Evolutionary conservation across 2,329 filamentous ascomycete genomes (phyloP).

Genomic region (Aspergillus sp.): DNA sequence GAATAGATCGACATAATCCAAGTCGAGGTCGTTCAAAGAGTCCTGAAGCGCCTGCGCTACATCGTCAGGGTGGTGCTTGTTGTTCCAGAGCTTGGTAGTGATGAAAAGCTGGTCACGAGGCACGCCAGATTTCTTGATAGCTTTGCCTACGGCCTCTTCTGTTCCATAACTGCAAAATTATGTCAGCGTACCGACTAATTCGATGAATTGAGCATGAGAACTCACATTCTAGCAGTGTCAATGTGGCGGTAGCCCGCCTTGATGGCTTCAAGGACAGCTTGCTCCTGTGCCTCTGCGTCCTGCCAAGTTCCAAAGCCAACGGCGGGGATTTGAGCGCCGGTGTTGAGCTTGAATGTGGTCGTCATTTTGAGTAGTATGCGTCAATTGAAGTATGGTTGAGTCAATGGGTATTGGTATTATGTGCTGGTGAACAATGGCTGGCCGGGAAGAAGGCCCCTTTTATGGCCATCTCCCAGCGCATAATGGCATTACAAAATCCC

Average conservation of each 20-base stretch:
- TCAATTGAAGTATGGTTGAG: background rate
- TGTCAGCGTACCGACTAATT: background rate
- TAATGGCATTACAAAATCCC: background rate
- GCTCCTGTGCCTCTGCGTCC: constrained; percentile 53
- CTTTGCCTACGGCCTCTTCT: constrained; percentile 66
- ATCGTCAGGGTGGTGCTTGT: constrained; percentile 62
- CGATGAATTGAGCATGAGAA: background rate
- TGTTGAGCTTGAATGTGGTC: constrained; percentile 50
- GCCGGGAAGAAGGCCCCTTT: background rate
- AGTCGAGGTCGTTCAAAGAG: constrained; percentile 62
- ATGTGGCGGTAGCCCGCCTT: constrained; percentile 59
- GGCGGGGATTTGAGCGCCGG: constrained; percentile 50
- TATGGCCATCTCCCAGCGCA: background rate
- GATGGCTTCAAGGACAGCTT: constrained; percentile 51
- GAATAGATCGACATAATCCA: constrained; percentile 70
- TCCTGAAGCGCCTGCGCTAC: constrained; percentile 63
- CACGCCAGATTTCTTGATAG: constrained; percentile 64
- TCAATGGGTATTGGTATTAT: background rate
- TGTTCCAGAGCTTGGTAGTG: constrained; percentile 69
- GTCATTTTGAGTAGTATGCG: constrained; percentile 21
- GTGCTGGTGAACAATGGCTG: background rate
- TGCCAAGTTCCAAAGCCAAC: constrained; percentile 60
- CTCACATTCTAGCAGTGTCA: constrained; percentile 52
- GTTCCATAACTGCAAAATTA: constrained; percentile 55
- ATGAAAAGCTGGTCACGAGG: constrained; percentile 67